These are phyloP conservation scores for Chalara sp. DNA, from an alignment of 2,329 filamentous ascomycete species.

Conservation along the genomic window DNA sequence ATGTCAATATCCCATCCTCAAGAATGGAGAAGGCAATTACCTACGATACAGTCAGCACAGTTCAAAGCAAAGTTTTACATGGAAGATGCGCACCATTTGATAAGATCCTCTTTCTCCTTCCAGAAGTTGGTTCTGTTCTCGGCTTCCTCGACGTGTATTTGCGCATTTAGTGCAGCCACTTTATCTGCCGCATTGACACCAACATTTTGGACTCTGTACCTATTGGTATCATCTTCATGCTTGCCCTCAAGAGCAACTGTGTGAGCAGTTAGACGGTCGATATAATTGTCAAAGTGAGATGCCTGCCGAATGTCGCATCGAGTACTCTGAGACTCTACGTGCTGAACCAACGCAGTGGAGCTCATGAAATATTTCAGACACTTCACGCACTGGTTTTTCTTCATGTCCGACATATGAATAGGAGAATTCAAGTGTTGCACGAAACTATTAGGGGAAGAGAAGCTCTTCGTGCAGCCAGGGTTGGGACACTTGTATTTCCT, in stretches of 20 bases:
- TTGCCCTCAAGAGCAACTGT: slow-evolving; percentile 21
- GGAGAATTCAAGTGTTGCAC: slow-evolving; percentile 37
- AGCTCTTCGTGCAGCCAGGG: slow-evolving; percentile 17
- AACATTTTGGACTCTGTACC: slow-evolving; percentile 22
- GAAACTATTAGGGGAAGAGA: slow-evolving; percentile 7
- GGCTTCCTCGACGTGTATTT: not conserved
- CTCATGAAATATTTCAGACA: slow-evolving; percentile 37
- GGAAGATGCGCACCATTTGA: no score
- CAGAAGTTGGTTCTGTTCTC: not conserved
- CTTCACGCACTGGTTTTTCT: slow-evolving; percentile 35
- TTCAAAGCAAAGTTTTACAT: no score
- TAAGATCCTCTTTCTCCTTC: not conserved
- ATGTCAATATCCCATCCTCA: no score
- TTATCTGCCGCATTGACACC: not conserved
- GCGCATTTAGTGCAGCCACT: not conserved
- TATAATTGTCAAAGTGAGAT: slow-evolving; percentile 30
- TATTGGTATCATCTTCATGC: slow-evolving; percentile 28
- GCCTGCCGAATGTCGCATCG: slow-evolving; percentile 38
- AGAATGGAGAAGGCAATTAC: no score
- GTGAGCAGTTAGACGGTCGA: slow-evolving; percentile 35
- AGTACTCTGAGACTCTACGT: slow-evolving; percentile 38
- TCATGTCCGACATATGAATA: slow-evolving; percentile 30
- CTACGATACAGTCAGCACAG: no score
- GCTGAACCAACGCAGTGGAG: slow-evolving; percentile 37
- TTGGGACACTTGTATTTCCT: slow-evolving; percentile 24